These are phyloP conservation scores for Solanum virginianum DNA, from an alignment of 257 asterid species.

Conservation along the genomic window DNA sequence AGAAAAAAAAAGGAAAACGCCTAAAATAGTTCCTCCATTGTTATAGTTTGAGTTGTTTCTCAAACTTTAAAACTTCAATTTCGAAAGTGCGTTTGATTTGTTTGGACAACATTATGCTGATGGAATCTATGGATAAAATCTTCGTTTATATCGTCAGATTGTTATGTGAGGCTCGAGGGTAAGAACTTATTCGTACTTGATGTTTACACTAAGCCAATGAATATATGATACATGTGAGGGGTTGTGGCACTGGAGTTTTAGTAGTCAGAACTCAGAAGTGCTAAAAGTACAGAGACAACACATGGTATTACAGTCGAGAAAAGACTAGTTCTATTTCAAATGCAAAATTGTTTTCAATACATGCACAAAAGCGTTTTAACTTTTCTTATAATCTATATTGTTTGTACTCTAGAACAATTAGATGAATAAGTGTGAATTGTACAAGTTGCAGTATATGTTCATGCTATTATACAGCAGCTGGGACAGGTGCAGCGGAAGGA, in stretches of 20 bases:
- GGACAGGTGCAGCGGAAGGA: conserved; percentile 33
- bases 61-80: too few species aligned
- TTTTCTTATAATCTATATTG: neutral
- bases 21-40: too few species aligned
- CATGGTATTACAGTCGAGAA: neutral
- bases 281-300: neutral
- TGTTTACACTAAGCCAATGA: neutral
- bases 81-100: too few species aligned
- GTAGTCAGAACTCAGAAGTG: neutral
- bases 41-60: too few species aligned
- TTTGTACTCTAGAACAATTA: neutral
- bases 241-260: neutral
- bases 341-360: neutral
- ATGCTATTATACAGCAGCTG: conserved; percentile 43
- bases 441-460: neutral
- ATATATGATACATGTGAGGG: neutral
- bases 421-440: neutral
- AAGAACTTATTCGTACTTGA: neutral
- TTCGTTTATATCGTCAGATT: neutral
- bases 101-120: neutral
- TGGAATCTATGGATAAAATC: neutral
- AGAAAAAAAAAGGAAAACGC: too few species aligned
- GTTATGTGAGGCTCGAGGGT: neutral
- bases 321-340: neutral
- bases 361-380: neutral